A percentile compares a stretch with the other conserved stretches of the same genome.
Evolutionary conservation across 805 yeast genomes (phyloP).

Genomic region (Ogataea parapolymorpha): DNA sequence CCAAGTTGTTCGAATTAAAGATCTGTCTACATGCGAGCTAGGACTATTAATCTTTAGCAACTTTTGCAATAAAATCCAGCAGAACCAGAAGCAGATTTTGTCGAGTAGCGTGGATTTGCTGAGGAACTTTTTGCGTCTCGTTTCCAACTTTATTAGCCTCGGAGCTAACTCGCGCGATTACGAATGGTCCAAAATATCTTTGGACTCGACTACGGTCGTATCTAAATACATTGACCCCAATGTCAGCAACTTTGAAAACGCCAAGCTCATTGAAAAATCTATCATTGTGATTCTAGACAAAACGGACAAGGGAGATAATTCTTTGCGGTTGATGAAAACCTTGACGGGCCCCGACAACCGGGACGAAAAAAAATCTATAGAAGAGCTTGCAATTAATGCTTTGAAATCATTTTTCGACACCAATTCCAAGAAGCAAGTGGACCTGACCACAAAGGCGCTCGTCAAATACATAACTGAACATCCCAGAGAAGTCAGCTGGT

Average conservation of each 20-base stretch:
- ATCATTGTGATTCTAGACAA: conserved; percentile 39
- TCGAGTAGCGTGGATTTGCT: conserved; percentile 46
- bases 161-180: conserved; percentile 15
- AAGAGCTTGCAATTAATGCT: conserved; percentile 32
- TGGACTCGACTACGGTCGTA: conserved; percentile 39
- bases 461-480: conserved; percentile 39
- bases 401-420: conserved; percentile 64
- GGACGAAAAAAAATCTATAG: conserved; percentile 4
- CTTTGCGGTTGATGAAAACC: conserved; percentile 19
- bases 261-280: conserved; percentile 27
- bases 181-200: conserved; percentile 46
- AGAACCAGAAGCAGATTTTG: conserved; percentile 32
- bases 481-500: conserved; percentile 43
- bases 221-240: conserved; percentile 29
- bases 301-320: conserved; percentile 22
- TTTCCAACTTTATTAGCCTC: conserved; percentile 22
- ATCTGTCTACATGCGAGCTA: conserved; percentile 55
- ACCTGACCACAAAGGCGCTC: conserved; percentile 52
- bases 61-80: conserved; percentile 27
- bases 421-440: conserved; percentile 56
- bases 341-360: conserved; percentile 9
- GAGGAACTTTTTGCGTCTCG: conserved; percentile 35
- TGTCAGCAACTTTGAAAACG: conserved; percentile 15
- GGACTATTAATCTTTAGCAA: conserved; percentile 34
- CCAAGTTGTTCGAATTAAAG: conserved; percentile 51